A percentile compares a stretch with the other conserved stretches of the same genome.
phyloP scores from a whole-genome alignment of 306 rosid genomes.

The Cicer chorassanicum region DNA sequence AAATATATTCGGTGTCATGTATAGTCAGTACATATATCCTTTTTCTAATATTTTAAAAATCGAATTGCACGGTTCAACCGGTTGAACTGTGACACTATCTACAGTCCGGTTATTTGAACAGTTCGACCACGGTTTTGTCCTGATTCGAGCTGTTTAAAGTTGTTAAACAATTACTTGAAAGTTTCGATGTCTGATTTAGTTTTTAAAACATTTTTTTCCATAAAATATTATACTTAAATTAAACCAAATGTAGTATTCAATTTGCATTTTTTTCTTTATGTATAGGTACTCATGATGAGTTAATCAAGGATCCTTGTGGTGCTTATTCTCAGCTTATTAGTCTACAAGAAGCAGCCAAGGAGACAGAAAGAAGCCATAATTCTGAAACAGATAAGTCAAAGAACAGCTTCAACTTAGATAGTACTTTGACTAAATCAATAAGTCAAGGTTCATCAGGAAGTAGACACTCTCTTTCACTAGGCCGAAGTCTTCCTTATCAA shows the following conservation, averaged over 20 bases:
- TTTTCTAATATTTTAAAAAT: too few species aligned
- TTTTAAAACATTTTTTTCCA: too few species aligned
- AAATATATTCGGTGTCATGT: too few species aligned
- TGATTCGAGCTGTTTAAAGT: too few species aligned
- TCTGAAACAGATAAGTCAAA: constrained; percentile 38
- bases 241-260: constrained; percentile 5
- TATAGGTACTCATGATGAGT: constrained; percentile 73
- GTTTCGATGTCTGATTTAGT: too few species aligned
- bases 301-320: constrained; percentile 64
- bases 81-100: too few species aligned
- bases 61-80: too few species aligned
- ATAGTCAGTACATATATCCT: too few species aligned
- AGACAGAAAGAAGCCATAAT: constrained; percentile 31
- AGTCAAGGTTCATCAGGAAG: constrained; percentile 60
- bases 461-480: constrained; percentile 41
- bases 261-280: constrained; percentile 19
- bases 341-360: constrained; percentile 63
- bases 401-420: constrained; percentile 42
- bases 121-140: too few species aligned
- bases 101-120: too few species aligned
- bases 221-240: not conserved
- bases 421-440: constrained; percentile 43
- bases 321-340: constrained; percentile 80
- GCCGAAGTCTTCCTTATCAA: constrained; percentile 47
- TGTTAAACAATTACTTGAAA: too few species aligned